Evolutionary conservation across 1,284 basidiomycete species (phyloP).

Genomic region (Trichosporon sp.): DNA sequence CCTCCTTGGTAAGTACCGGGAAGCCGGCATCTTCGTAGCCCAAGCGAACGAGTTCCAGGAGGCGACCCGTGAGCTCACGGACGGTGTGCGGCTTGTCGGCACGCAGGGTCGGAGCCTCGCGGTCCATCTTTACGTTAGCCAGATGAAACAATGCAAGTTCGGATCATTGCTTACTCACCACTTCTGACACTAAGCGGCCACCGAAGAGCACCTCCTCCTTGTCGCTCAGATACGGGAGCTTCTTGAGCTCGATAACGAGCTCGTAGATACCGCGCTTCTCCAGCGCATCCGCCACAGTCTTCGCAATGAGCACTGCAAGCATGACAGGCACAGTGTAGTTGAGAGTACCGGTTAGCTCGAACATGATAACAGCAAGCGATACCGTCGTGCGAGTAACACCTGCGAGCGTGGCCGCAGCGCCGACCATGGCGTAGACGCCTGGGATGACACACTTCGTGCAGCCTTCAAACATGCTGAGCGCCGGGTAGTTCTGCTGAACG

Average conservation of each 20-base stretch:
- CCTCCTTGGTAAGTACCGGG: conserved; percentile 62
- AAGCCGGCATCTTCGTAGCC: conserved; percentile 69
- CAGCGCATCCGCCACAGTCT: conserved; percentile 84
- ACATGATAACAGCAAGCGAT: conserved; percentile 92
- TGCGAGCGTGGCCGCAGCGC: conserved; percentile 78
- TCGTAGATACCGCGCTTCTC: conserved; percentile 95
- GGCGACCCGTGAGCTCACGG: conserved; percentile 36
- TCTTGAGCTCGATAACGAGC: conserved; percentile 77
- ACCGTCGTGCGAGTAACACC: conserved; percentile 70
- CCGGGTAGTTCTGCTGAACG: conserved; percentile 63
- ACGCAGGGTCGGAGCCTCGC: conserved; percentile 33
- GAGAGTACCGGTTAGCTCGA: conserved; percentile 89
- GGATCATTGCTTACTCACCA: conserved; percentile 53
- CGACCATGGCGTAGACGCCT: conserved; percentile 84
- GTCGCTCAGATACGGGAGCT: conserved; percentile 84
- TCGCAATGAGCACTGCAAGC: conserved; percentile 78
- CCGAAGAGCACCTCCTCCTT: conserved; percentile 88
- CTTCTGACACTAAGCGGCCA: conserved; percentile 63
- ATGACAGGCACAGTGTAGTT: conserved; percentile 95
- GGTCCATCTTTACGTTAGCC: conserved; percentile 52
- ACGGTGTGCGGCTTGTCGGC: conserved; percentile 44
- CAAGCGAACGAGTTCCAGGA: conserved; percentile 39
- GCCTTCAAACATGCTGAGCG: conserved; percentile 58
- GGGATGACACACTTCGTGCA: conserved; percentile 61
- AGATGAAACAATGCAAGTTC: conserved; percentile 8